phyloP scores from a whole-genome alignment of 306 rosid genomes.

The Rosa rugosa region DNA sequence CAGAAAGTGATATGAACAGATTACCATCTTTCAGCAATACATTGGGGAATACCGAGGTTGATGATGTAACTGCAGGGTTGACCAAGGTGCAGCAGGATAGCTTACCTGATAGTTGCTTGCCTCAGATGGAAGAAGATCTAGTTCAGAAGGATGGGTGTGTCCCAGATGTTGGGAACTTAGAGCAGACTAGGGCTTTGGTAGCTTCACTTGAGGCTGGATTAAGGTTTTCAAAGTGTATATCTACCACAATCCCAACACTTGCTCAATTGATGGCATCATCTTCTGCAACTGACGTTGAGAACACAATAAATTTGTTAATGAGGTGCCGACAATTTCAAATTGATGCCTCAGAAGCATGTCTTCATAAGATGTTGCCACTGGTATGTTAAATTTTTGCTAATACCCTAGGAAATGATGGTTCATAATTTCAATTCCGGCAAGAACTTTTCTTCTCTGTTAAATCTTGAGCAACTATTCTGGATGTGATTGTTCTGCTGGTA shows the following conservation, averaged over 20 bases:
- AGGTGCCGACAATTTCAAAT: constrained; percentile 95
- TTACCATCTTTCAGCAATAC: constrained; percentile 46
- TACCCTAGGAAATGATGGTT: constrained; percentile 8
- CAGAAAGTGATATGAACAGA: constrained; percentile 39
- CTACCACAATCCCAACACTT: constrained; percentile 75
- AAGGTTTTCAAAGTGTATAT: constrained; percentile 79
- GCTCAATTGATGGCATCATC: constrained; percentile 96
- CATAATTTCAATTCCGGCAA: neutral
- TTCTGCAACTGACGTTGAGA: constrained; percentile 87
- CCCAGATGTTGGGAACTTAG: constrained; percentile 91
- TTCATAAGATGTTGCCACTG: constrained; percentile 90
- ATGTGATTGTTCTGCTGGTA: constrained; percentile 11
- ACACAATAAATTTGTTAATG: constrained; percentile 89
- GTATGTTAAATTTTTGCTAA: constrained; percentile 37
- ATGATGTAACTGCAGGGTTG: constrained; percentile 36
- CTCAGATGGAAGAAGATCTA: constrained; percentile 46
- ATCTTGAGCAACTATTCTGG: constrained; percentile 3
- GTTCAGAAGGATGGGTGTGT: constrained; percentile 56
- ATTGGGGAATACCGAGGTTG: constrained; percentile 60
- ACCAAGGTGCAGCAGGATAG: constrained; percentile 60
- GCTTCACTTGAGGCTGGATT: constrained; percentile 95
- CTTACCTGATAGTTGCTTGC: constrained; percentile 63
- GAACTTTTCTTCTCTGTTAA: neutral
- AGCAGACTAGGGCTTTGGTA: constrained; percentile 94
- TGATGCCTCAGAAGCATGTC: constrained; percentile 90